Percentiles rank a stretch among this genome's conserved stretches.
These are phyloP conservation scores for Cystofilobasidium bisporidii DNA, from an alignment of 768 basidiomycete genomes.

Conservation along the genomic window DNA sequence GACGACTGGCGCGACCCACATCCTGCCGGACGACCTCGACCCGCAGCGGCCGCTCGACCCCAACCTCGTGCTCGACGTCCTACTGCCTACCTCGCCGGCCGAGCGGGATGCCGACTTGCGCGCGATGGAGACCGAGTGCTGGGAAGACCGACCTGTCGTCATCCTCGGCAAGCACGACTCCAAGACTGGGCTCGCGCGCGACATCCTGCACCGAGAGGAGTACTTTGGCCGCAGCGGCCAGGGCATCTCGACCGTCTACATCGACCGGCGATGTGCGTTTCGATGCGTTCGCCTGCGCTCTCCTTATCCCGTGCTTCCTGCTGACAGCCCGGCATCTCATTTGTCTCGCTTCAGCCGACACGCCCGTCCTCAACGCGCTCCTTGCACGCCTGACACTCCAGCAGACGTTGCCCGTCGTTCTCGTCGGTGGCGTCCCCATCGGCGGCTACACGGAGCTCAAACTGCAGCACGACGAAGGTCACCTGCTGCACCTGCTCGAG, in stretches of 20 bases:
- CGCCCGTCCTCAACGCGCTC: background rate
- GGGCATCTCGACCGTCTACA: background rate
- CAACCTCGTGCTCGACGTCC: conserved; percentile 2
- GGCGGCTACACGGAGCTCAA: background rate
- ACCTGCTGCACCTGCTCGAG: background rate
- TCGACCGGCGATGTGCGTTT: conserved; percentile 6
- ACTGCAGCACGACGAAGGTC: background rate
- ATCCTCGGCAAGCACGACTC: conserved; percentile 4
- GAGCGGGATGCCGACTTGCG: background rate
- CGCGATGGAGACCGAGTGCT: background rate
- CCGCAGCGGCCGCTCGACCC: conserved; percentile 9
- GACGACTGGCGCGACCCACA: conserved; percentile 2
- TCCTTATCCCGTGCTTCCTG: background rate
- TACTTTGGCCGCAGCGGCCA: conserved; percentile 2
- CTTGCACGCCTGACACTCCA: conserved; percentile 4
- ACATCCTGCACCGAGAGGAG: background rate
- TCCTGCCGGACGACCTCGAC: conserved; percentile 5
- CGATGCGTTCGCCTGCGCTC: too few species aligned
- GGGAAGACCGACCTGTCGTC: conserved; percentile 1
- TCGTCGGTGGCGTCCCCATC: conserved; percentile 6
- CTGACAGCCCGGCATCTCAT: background rate
- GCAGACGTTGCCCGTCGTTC: background rate
- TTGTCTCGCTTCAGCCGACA: background rate
- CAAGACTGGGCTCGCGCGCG: background rate
- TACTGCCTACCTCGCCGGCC: background rate